Evolutionary conservation across 768 basidiomycete genomes (phyloP).

Genomic region (Rubroboletus satanas): DNA sequence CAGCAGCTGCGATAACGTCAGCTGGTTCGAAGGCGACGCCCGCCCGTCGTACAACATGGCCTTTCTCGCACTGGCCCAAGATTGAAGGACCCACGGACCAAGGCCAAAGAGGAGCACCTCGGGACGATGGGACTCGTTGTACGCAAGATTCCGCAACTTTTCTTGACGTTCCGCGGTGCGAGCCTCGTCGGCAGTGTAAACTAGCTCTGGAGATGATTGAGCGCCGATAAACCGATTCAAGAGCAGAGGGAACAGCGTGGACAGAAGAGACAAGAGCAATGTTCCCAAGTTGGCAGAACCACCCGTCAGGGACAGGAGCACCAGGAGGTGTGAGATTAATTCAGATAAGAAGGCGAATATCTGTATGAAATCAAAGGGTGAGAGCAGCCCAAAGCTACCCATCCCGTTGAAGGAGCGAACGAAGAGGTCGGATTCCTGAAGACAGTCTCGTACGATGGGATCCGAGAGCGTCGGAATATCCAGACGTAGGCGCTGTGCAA

Average conservation of each 20-base stretch:
- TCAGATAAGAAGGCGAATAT: conserved; percentile 69
- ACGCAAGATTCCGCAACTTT: conserved; percentile 68
- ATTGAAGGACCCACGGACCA: conserved; percentile 77
- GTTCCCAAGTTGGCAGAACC: conserved; percentile 50
- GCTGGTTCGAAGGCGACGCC: conserved; percentile 32
- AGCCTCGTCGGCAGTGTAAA: conserved; percentile 53
- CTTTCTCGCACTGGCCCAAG: conserved; percentile 67
- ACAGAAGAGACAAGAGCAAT: conserved; percentile 57
- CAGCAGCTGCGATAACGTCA: conserved; percentile 44
- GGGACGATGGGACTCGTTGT: conserved; percentile 71
- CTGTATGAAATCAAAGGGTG: conserved; percentile 75
- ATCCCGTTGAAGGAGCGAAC: conserved; percentile 73
- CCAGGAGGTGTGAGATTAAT: conserved; percentile 64
- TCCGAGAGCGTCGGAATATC: conserved; percentile 78
- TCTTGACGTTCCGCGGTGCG: conserved; percentile 69
- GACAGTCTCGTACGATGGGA: conserved; percentile 66
- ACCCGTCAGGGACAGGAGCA: conserved; percentile 62
- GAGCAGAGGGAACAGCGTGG: conserved; percentile 57
- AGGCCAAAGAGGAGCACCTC: conserved; percentile 82
- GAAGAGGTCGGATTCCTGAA: conserved; percentile 85
- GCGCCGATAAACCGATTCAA: conserved; percentile 48
- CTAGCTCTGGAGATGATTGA: conserved; percentile 39
- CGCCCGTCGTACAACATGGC: conserved; percentile 56
- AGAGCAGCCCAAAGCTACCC: conserved; percentile 73
- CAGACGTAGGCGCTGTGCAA: conserved; percentile 70